Percentiles rank a stretch among this genome's conserved stretches.
phyloP scores from a whole-genome alignment of 2,329 filamentous ascomycete genomes.

The Periconia sp. region DNA sequence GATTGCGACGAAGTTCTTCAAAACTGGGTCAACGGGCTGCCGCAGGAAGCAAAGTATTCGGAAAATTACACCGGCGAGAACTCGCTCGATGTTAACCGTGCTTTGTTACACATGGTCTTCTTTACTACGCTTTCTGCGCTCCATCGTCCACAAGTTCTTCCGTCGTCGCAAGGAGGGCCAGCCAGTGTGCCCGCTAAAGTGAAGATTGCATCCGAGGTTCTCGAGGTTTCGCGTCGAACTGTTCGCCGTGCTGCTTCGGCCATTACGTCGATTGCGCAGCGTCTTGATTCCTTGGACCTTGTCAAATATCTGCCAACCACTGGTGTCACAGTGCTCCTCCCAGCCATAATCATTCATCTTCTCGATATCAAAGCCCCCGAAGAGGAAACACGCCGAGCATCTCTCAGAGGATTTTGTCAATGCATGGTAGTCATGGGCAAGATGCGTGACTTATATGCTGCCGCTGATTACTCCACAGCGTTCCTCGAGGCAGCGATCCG shows the following conservation, averaged over 20 bases:
- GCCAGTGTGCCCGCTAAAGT: constrained; percentile 47
- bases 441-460: constrained; percentile 84
- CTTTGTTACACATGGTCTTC: constrained; percentile 91
- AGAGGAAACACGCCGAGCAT: constrained; percentile 69
- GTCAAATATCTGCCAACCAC: constrained; percentile 84
- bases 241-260: constrained; percentile 82
- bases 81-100: constrained; percentile 71
- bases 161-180: constrained; percentile 62
- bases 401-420: constrained; percentile 79
- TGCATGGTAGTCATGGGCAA: constrained; percentile 92
- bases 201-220: constrained; percentile 61
- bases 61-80: constrained; percentile 63
- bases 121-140: constrained; percentile 88
- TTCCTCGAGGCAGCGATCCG: constrained; percentile 91
- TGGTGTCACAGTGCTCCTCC: constrained; percentile 85
- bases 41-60: constrained; percentile 69
- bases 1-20: constrained; percentile 77
- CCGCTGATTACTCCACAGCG: constrained; percentile 92
- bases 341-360: constrained; percentile 91
- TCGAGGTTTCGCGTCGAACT: constrained; percentile 79
- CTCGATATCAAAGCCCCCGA: constrained; percentile 87
- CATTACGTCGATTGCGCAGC: constrained; percentile 81
- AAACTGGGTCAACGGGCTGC: constrained; percentile 74
- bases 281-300: constrained; percentile 71
- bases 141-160: constrained; percentile 87